Base-by-base conservation (phyloP, 306 rosid species). In the Ormosia emarginata region DNA sequence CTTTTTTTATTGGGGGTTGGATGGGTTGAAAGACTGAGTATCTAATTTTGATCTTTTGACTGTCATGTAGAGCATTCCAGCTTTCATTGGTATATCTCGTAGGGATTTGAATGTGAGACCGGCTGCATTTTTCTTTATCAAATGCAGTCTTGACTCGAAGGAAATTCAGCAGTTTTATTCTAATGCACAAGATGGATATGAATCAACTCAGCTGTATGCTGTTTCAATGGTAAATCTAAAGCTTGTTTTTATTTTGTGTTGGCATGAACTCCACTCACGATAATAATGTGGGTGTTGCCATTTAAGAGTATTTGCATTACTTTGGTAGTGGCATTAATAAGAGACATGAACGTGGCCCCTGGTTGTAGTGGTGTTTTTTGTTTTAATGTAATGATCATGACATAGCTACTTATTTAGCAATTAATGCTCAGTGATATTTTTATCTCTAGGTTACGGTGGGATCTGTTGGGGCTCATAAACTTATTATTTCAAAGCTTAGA, bases 141-240 rank as follows among this genome's bases (percentile, higher is more conserved):
- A 92, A 84, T 93, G 99, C 87, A 88, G 64, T 84, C 90, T 88
- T 40, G 88, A 87, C 80, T 92, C 97, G 0, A 24, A 82, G 50
- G 98, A 95, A 85, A 86, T 95, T 83, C 96, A 89, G 67, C 63
- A 82, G 67, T 72, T 90, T 56, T 95, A 95, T 85, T 74, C 88
- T 40, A 88, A 68, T 37, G 98, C 99, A 49, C 90, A 92, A 87
- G 98, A 95, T 82, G 94, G 96, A 82, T 95, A 88, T 71, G 98
- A 95, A 86, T 95, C 99, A 67, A 93, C 98, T 68, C 92, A 95
- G 81, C 91, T 95, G 10, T 85, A 86, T 74, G 85, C 96, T 47
- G 96, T 89, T 78, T 66, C 98, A 78, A 53, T 87, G 97, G 99
- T 95, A 79, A 83, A 90, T 69, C 76, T 46, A 47, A 70, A 53